Evolutionary conservation across 495 filamentous ascomycete genomes (phyloP), one percentile per base, ranked within the genome.

Genomic region (Hypoxylon fuscum): DNA sequence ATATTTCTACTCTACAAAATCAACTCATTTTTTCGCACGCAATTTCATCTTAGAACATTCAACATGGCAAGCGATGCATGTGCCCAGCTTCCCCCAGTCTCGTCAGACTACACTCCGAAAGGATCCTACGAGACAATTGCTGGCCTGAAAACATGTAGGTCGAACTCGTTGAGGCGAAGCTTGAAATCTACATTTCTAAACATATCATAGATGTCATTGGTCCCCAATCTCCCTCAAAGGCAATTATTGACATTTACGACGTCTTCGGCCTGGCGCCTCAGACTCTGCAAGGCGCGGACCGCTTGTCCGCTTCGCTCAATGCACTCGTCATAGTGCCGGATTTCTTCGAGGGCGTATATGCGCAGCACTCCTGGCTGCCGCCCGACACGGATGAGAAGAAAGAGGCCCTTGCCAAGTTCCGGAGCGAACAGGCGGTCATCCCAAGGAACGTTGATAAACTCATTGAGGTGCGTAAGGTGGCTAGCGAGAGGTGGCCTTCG

Each of bases 251-350:
- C 43, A 55, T 74, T 29, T 73, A 68, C 54, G 72, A 74, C 51
- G 50, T 74, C 49, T 74, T 73, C 44, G 72, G 68, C 43, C 37
- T 59, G 2, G 43, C 59, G 18, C 66, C 70, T 1, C 70, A 72
- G 38, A 64, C 68, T 6, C 35, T 73, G 8, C 70, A 72, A 49
- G 72, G 72, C 27, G 72, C 72, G 2, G 71, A 72, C 58, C 48
- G 42, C 10, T 20, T 44, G 9, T 44, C 41, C 5, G 41, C 41
- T 7, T 7, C 41, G 2, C 18, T 44, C 18, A n/a, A 44, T n/a
- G 74, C 74, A 2, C 63, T 82, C 0, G 73, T 81, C 9, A 48
- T 83, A 4, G 54, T 83, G 14, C 80, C 80, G 4, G 80, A 84
- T 50, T 79, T 81, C 55, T 79, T 81, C 63, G 45, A 76, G 2